Base-by-base conservation (phyloP, 495 filamentous ascomycete species). In the Podospora sp. region DNA sequence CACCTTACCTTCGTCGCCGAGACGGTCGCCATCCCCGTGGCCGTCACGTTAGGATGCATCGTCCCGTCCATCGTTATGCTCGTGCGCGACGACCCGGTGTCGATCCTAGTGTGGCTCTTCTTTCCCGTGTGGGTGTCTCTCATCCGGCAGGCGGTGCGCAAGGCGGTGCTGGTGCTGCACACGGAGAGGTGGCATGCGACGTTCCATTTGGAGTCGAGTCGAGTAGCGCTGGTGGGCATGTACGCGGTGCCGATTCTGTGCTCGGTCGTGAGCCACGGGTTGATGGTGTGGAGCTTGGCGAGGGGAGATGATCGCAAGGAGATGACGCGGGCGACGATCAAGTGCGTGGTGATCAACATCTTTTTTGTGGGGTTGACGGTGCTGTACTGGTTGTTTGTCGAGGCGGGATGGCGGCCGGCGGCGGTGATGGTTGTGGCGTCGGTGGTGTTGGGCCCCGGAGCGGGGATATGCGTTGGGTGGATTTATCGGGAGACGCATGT, bases 41-140 rank as follows among this genome's bases (percentile, higher is more conserved):
- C 74, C 16, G 76, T 82, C 0, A 72, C 75, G 2, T 21, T 79
- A 8, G 80, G 80, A 27, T 81, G 68, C 64, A 60, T 81, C 0
- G 55, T 76, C 0, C 80, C 80, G 3, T 71, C 71, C 0, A n/a
- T 74, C 4, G 81, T 95, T 14, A 91, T 96, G 88, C 84, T 97
- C 26, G 84, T 92, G 2, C 81, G 91, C 22, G 89, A 93, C 71
- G 87, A 91, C 1, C 76, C 94, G 63, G 85, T 84, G 40, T 85
- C 93, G 9, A 79, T 92, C 36, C 87, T 94, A 1, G 50, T 73
- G 26, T 82, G 79, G 80, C 72, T 82, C 11, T 73, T 81, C 64
- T 82, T 80, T 65, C 80, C 80, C 7, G 40, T 80, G 18, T 80
- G 73, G 73, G 76, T 80, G 6, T 74, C 76, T 27, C 29, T 74